phyloP scores from a whole-genome alignment of 1,284 basidiomycete genomes.

The Exobasidium cylindrosporum region DNA sequence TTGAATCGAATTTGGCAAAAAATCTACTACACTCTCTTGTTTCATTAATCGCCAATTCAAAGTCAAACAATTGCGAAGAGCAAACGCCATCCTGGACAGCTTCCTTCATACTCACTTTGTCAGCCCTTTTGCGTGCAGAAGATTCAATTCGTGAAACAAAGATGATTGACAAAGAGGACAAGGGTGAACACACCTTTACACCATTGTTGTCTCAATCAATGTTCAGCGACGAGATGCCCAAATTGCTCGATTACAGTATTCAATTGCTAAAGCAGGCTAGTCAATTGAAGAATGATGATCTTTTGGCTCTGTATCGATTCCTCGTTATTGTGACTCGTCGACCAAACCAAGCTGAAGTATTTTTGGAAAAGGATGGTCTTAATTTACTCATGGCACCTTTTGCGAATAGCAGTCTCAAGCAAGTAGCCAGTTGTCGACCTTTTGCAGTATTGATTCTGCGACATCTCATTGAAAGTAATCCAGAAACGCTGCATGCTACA shows the following conservation, averaged over 20 bases:
- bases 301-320: constrained; percentile 45
- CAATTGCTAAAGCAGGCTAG: constrained; percentile 53
- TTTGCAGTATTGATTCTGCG: constrained; percentile 84
- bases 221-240: constrained; percentile 1
- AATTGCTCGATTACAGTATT: constrained; percentile 28
- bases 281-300: constrained; percentile 28
- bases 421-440: constrained; percentile 65
- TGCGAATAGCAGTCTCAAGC: constrained; percentile 24
- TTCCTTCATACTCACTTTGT: constrained; percentile 73
- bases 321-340: constrained; percentile 43
- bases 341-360: constrained; percentile 23
- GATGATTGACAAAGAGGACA: neutral
- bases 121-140: constrained; percentile 67
- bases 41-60: constrained; percentile 23
- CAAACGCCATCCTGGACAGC: constrained; percentile 68
- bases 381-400: constrained; percentile 43
- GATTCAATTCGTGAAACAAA: neutral
- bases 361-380: constrained; percentile 35
- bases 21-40: constrained; percentile 25
- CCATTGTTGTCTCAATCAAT: neutral
- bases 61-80: constrained; percentile 10
- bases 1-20: constrained; percentile 59
- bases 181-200: neutral
- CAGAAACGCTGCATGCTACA: constrained; percentile 65
- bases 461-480: constrained; percentile 77